These are phyloP conservation scores for Nelumbo lutea DNA, from an alignment of 164 flowering plant species.

Conservation along the genomic window DNA sequence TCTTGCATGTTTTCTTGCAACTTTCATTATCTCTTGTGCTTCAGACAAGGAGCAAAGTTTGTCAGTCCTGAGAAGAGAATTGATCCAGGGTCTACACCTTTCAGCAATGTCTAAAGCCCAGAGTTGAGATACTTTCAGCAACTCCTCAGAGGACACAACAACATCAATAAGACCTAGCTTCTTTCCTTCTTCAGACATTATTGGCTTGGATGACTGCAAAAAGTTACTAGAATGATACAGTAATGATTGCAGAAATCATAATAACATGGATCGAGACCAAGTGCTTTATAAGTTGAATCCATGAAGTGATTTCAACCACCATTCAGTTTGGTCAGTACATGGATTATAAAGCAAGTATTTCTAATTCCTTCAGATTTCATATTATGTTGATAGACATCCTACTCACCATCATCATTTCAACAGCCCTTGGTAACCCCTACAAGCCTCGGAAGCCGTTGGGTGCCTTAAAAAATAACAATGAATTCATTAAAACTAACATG, in stretches of 20 bases:
- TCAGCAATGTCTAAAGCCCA: conserved; percentile 93
- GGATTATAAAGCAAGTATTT: not conserved
- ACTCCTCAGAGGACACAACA: conserved; percentile 62
- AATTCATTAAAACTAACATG: not conserved
- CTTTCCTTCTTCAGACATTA: conserved; percentile 80
- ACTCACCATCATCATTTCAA: conserved; percentile 91
- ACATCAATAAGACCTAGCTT: conserved; percentile 90
- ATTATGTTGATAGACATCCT: not conserved
- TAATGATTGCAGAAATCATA: conserved; percentile 3
- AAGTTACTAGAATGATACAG: not conserved
- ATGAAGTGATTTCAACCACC: not conserved
- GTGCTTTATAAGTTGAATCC: not conserved
- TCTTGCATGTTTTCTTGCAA: conserved; percentile 63
- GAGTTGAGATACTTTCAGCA: conserved; percentile 58
- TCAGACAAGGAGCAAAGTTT: conserved; percentile 80
- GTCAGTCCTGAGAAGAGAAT: conserved; percentile 74
- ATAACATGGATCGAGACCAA: not conserved
- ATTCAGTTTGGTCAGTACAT: not conserved
- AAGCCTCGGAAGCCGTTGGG: conserved; percentile 97
- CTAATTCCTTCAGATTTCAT: not conserved
- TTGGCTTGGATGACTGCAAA: conserved; percentile 69
- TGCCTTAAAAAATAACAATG: conserved; percentile 46
- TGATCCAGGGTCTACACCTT: conserved; percentile 77
- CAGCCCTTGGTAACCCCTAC: conserved; percentile 70
- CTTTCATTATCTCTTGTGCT: conserved; percentile 53